Evolutionary conservation across 1,284 basidiomycete species (phyloP).

Genomic region (Sphagnurus paluster): DNA sequence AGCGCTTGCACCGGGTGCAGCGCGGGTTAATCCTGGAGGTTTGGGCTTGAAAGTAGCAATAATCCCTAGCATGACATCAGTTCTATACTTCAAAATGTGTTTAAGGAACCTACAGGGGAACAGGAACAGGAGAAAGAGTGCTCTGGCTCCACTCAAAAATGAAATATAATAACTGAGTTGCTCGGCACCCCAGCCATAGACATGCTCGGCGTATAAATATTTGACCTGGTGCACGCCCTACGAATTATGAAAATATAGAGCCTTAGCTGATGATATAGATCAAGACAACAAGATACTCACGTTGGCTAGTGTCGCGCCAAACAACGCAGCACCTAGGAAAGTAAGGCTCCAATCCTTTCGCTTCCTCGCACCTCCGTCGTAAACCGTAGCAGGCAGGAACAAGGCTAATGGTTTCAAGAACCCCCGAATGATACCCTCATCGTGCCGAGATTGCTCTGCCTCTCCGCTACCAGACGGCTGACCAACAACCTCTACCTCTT

Average conservation of each 20-base stretch:
- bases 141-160: constrained; percentile 43
- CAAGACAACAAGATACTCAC: constrained; percentile 30
- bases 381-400: constrained; percentile 43
- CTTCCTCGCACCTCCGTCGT: constrained; percentile 30
- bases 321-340: constrained; percentile 41
- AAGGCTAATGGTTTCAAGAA: constrained; percentile 44
- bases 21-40: constrained; percentile 21
- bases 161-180: constrained; percentile 54
- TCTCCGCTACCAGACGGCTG: constrained; percentile 4
- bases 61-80: constrained; percentile 31
- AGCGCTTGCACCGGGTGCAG: not conserved
- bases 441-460: constrained; percentile 7
- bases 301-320: constrained; percentile 46
- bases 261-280: not conserved
- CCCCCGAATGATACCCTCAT: constrained; percentile 26
- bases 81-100: not conserved
- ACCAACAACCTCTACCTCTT: constrained; percentile 8
- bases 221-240: constrained; percentile 55
- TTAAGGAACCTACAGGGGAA: constrained; percentile 41
- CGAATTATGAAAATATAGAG: too few species aligned
- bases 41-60: constrained; percentile 44
- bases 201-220: constrained; percentile 53
- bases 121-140: constrained; percentile 45
- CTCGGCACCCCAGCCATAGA: constrained; percentile 50
- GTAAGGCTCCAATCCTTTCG: constrained; percentile 51